A percentile compares a stretch with the other conserved stretches of the same genome.
phyloP scores from a whole-genome alignment of 169 alveolate species.

The Cryptosporidium meleagridis region DNA sequence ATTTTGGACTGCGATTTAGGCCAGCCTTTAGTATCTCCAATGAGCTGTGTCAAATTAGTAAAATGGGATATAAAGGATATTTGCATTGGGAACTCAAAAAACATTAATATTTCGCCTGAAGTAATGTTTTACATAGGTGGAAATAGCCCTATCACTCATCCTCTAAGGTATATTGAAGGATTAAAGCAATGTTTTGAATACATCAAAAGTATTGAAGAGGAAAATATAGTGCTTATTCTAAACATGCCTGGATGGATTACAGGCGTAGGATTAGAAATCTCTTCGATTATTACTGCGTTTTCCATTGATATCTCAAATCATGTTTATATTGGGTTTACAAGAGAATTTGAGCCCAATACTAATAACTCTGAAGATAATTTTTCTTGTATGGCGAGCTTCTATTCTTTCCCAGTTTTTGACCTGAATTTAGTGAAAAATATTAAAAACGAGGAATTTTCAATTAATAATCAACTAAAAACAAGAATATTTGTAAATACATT shows the following conservation, averaged over 20 bases:
- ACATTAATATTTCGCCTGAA: conserved; percentile 26
- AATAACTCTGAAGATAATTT: background rate
- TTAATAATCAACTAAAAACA: background rate
- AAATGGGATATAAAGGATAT: conserved; percentile 36
- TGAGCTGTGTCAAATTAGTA: conserved; percentile 44
- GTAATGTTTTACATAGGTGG: conserved; percentile 69
- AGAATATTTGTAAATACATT: conserved; percentile 20
- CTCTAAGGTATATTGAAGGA: conserved; percentile 37
- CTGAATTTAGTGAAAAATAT: conserved; percentile 5
- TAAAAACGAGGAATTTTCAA: background rate
- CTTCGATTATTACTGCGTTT: conserved; percentile 49
- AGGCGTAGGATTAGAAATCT: conserved; percentile 51
- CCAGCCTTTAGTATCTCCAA: conserved; percentile 55
- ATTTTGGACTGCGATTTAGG: conserved; percentile 71
- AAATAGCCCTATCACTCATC: conserved; percentile 43
- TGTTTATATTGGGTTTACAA: conserved; percentile 54
- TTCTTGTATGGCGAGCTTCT: background rate
- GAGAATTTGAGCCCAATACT: background rate
- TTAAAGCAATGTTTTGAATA: conserved; percentile 53
- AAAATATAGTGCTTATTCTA: conserved; percentile 17
- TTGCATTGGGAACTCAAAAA: background rate
- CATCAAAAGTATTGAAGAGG: background rate
- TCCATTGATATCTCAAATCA: conserved; percentile 32
- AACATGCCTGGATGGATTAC: conserved; percentile 75
- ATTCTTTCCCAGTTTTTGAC: background rate